Conservation (phyloP, 345 rosid species). For the Ricinus communis region DNA sequence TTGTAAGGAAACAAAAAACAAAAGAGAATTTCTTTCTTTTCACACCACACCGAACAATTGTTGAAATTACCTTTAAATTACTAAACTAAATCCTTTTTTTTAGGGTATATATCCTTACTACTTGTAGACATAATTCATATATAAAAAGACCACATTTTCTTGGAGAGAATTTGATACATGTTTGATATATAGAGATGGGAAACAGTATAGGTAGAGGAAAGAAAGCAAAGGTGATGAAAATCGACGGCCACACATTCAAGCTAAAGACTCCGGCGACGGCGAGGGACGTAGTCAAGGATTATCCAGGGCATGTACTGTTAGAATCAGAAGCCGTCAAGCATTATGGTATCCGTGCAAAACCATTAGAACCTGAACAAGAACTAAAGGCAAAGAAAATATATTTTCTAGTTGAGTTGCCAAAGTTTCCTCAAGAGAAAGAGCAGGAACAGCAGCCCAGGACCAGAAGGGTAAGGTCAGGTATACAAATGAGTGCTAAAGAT, state of each 20-base stretch:
- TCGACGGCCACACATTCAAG: conserved; percentile 27
- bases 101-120: no score
- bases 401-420: conserved; percentile 23
- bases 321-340: conserved; percentile 28
- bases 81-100: no score
- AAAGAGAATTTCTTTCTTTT: conserved; percentile 6
- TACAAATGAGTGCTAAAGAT: conserved; percentile 25
- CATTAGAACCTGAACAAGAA: conserved; percentile 17
- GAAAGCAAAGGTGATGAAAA: conserved; percentile 26
- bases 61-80: no score
- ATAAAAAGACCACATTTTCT: no score
- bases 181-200: conserved; percentile 21
- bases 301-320: conserved; percentile 23
- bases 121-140: no score
- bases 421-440: conserved; percentile 7
- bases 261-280: conserved; percentile 26
- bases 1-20: not conserved
- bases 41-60: conserved; percentile 1
- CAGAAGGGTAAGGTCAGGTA: conserved; percentile 22
- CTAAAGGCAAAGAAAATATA: conserved; percentile 20
- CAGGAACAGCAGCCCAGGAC: not conserved
- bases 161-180: no score
- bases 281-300: conserved; percentile 14
- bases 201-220: conserved; percentile 21
- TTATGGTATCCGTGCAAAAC: conserved; percentile 25